Conservation (phyloP, 2,329 filamentous ascomycete species). For the Penicillium brevicompactum region DNA sequence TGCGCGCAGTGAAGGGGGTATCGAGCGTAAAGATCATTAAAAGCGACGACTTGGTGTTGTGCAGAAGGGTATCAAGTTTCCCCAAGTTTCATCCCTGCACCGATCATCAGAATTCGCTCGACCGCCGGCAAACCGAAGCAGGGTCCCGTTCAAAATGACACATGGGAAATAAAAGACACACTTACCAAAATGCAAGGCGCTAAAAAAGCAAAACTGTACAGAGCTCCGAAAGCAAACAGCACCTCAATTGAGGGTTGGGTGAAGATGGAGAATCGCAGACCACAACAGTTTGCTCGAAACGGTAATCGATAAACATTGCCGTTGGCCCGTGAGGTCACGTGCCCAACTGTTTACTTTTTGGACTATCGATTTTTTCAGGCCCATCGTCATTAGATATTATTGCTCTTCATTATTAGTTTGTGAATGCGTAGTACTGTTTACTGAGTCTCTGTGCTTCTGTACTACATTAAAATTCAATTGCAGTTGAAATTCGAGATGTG, state of each 20-base stretch:
- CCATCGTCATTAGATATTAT: neutral
- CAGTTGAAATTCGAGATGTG: no score
- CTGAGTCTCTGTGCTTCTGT: no score
- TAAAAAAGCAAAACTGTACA: slow-evolving; percentile 29
- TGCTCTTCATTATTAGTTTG: neutral
- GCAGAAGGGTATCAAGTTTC: slow-evolving; percentile 28
- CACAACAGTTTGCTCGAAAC: slow-evolving; percentile 33
- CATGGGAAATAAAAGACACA: slow-evolving; percentile 5
- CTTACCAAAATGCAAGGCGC: slow-evolving; percentile 30
- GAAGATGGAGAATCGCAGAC: slow-evolving; percentile 22
- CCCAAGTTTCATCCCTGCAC: slow-evolving; percentile 31
- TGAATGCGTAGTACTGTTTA: neutral
- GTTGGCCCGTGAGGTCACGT: slow-evolving; percentile 21
- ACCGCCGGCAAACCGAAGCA: slow-evolving; percentile 17
- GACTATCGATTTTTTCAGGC: neutral
- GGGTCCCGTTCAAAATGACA: slow-evolving; percentile 8
- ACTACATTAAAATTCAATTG: no score
- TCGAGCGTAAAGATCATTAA: slow-evolving; percentile 19
- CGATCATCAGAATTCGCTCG: slow-evolving; percentile 19
- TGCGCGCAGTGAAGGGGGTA: slow-evolving; percentile 5
- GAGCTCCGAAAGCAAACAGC: slow-evolving; percentile 21
- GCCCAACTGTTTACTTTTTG: neutral
- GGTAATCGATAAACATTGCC: slow-evolving; percentile 46
- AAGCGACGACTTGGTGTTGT: slow-evolving; percentile 13
- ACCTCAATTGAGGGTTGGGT: slow-evolving; percentile 18